Evolutionary conservation across 2,329 filamentous ascomycete genomes (phyloP), one percentile per base, ranked within the genome.

Genomic region (Scleromitrula shiraiana): DNA sequence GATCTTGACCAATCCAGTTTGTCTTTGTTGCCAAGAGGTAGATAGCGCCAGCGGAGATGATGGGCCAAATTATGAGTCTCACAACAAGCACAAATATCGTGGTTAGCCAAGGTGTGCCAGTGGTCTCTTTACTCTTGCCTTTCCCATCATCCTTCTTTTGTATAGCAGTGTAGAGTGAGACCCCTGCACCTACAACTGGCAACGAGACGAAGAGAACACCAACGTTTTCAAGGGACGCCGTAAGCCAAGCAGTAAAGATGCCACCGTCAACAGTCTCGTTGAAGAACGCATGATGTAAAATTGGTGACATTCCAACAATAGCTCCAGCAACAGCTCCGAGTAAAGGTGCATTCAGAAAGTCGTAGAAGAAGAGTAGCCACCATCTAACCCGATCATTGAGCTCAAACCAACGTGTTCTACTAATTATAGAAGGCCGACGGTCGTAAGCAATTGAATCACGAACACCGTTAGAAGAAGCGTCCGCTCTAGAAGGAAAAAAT

Each of bases 201-300:
- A 83, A 65, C 0, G 77, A 73, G 0, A 82, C 78, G 59, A 85
- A 85, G 0, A 85, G 68, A 0, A 72, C 69, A 3, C 82, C 81
- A 19, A 84, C 70, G 47, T 80, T 83, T 54, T 77, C 72, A 17
- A 85, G 64, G 0, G 76, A 74, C 0, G 72, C 70, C 0, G 80
- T 84, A 32, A 85, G 65, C 81, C 80, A 85, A 1, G 80, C 80
- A 17, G 76, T 80, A 56, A 85, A 74, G 48, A 81, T 76, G 1
- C 82, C 80, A 5, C 81, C 82, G 5, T 81, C 66, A 7, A 74
- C 62, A 7, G 71, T 71, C 10, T 71, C 64, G 42, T 65, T 70
- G 67, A 85, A 85, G 63, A 86, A 85, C 2, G 76, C 72, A 3
- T 64, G 64, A 55, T 85, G 80, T 1, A 85, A 66, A 1, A 71